Evolutionary conservation across 1,284 basidiomycete species (phyloP), one percentile per base, ranked within the genome.

Genomic region (Phellopilus nigrolimitatus): DNA sequence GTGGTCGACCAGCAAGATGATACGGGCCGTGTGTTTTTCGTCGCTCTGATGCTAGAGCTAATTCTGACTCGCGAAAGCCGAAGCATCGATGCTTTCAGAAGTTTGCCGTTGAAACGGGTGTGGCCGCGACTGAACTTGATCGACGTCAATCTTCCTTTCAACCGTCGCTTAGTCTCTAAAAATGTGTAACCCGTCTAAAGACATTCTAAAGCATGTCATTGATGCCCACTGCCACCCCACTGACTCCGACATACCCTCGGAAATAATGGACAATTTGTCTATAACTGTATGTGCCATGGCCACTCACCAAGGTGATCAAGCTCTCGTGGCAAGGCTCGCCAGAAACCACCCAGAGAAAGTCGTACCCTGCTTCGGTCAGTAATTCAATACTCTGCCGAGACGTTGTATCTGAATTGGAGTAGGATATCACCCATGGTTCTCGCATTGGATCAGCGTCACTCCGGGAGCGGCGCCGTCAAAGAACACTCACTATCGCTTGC

Each of bases 341-440:
- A 61, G 61, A 6, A 63, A 66, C 13, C 74, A 80, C 61, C 82
- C 85, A 19, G 68, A 75, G 49, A 84, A 82, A 64, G 79, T 90
- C 39, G 65, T 82, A n/a, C 85, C 87, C 52, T 82, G 78, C 61
- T 90, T 90, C 63, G 87, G 86, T 86, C 54, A 66, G 79, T 69
- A 49, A 22, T 28, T 40, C 36, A 30, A 31, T n/a, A 42, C 10
- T 44, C 42, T 3, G 25, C 37, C 25, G 56, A 21, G 25, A 39
- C 58, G 34, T 33, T 55, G 27, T 40, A 17, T 25, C 44, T 54
- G 37, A 54, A 50, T 24, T 34, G 44, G 25, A 10, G 33, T 57
- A 90, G 88, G 89, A 15, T 81, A 88, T 59, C 90, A 92, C 63
- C 90, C 90, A 4, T 92, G 89, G 90, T 91, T 87, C 65, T 72